Evolutionary conservation across 805 yeast species (phyloP), one percentile per base, ranked within the genome.

Genomic region (Tetrapisispora iriomotensis): DNA sequence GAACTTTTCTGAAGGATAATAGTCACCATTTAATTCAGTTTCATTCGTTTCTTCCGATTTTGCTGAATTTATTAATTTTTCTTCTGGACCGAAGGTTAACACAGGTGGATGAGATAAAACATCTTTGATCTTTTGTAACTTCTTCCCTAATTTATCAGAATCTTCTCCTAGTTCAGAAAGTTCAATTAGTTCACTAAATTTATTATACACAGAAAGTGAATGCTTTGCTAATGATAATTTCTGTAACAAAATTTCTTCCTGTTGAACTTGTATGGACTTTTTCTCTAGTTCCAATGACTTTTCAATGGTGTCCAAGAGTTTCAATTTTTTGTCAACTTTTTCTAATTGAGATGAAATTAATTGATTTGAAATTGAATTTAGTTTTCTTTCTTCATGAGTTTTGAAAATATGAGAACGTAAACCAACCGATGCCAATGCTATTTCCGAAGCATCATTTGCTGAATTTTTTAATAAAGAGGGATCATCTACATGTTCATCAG

Each of bases 361-460:
- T 22, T 70, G 69, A 21, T 71, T 66, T 10, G 80, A 61, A 18
- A 79, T 58, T 39, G 72, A 74, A 48, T 76, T 71, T 78, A 78
- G 75, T 53, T 81, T 86, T 44, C 87, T 67, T 53, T 85, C 95
- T 58, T 84, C 94, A 53, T 75, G 78, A 4, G 78, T 75, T 15
- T 90, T 84, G 61, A 85, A 82, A 17, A 82, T 70, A 54, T 83
- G 86, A 20, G 92, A 71, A 44, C 92, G 72, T 1, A 86, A 79
- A 3, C 92, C 95, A 28, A 82, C 63, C 9, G 82, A 65, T 3
- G 94, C 88, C 41, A 88, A 65, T 1, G 92, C 79, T n/a, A 77
- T 64, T 6, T 75, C 65, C 0, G 82, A 75, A 2, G 83, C 83
- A 40, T 79, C 82, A 50, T 73, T 34, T 18, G 30, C 41, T 18